Conservation (phyloP, 2,329 filamentous ascomycete genomes). For the Bipolaris sorokiniana region DNA sequence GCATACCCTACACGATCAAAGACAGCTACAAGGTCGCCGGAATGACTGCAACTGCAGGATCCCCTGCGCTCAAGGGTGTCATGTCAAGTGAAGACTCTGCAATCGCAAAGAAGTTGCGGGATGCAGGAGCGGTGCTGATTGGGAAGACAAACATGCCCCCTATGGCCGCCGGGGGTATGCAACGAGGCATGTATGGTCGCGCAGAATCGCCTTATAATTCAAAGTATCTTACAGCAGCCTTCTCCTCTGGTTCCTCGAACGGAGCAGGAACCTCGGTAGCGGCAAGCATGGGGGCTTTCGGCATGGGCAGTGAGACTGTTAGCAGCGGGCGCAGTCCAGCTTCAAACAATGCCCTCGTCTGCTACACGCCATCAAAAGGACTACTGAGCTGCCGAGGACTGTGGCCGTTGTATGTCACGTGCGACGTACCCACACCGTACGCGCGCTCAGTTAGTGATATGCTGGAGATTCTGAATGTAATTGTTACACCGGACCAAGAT, state of each 20-base stretch:
- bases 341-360: constrained; percentile 62
- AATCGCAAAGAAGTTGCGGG: constrained; percentile 55
- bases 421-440: constrained; percentile 62
- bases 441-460: constrained; percentile 60
- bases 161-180: constrained; percentile 65
- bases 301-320: constrained; percentile 62
- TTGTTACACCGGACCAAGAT: constrained; percentile 53
- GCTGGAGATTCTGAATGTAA: constrained; percentile 57
- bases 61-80: constrained; percentile 60
- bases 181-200: constrained; percentile 62
- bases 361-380: constrained; percentile 62
- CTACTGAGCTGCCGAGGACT: constrained; percentile 59
- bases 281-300: constrained; percentile 60
- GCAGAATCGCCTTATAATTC: constrained; percentile 64
- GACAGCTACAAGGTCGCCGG: constrained; percentile 63
- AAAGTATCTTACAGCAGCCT: constrained; percentile 61
- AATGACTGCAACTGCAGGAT: constrained; percentile 61
- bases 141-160: constrained; percentile 67
- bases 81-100: constrained; percentile 61
- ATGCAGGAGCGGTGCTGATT: constrained; percentile 59
- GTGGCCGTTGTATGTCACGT: constrained; percentile 63
- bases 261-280: constrained; percentile 60
- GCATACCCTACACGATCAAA: constrained; percentile 65
- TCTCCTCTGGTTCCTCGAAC: constrained; percentile 64
- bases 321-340: constrained; percentile 63